These are phyloP conservation scores for Pulveroboletus sp. DNA, from an alignment of 768 basidiomycete genomes.

Conservation along the genomic window DNA sequence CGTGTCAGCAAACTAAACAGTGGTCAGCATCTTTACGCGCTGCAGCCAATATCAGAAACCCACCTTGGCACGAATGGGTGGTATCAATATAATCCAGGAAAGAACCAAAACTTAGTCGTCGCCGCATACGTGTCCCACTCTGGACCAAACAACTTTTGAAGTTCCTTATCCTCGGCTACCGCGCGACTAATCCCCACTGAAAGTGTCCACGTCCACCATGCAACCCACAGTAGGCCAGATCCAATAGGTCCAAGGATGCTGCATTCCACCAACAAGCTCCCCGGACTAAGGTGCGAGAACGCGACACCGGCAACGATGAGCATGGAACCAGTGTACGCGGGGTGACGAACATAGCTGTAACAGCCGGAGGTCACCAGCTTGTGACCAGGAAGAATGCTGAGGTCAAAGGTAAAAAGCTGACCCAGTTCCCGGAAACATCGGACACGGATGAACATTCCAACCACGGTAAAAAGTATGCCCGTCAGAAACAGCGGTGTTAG, in stretches of 20 bases:
- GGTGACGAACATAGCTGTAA: conserved; percentile 54
- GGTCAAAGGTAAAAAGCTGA: conserved; percentile 55
- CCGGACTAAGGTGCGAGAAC: conserved; percentile 43
- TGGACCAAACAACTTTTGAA: conserved; percentile 41
- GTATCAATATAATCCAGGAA: conserved; percentile 42
- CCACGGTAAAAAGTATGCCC: conserved; percentile 41
- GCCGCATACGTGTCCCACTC: conserved; percentile 50
- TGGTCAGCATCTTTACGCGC: background rate
- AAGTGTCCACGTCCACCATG: conserved; percentile 51
- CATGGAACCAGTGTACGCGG: conserved; percentile 53
- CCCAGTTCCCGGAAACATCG: conserved; percentile 55
- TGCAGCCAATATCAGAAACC: background rate
- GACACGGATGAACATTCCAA: conserved; percentile 48
- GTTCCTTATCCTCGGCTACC: conserved; percentile 49
- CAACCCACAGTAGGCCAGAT: conserved; percentile 33
- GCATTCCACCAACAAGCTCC: conserved; percentile 47
- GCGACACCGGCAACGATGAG: conserved; percentile 46
- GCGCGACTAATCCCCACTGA: conserved; percentile 48
- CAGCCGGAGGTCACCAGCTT: conserved; percentile 48
- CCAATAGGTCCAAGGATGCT: conserved; percentile 28
- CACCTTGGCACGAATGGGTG: background rate
- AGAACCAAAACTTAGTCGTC: conserved; percentile 47
- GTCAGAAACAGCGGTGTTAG: conserved; percentile 44
- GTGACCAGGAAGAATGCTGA: conserved; percentile 53
- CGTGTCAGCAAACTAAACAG: background rate